Percentiles rank a stretch among this genome's conserved stretches.
Conservation (phyloP, 805 yeast genomes). For the Lipomyces anomalus region DNA sequence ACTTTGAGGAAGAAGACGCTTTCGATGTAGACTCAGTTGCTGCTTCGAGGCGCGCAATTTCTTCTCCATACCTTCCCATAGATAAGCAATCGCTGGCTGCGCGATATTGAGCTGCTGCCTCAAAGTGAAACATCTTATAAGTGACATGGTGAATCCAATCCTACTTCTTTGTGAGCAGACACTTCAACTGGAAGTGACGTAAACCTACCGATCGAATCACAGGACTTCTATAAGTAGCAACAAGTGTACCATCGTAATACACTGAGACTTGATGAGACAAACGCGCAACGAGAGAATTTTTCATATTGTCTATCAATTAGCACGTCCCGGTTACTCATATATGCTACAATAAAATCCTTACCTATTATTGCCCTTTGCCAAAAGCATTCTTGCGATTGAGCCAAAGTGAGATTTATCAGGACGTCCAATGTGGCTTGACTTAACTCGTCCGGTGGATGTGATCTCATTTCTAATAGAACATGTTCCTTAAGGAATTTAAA, state of each 20-base stretch:
- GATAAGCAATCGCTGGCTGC: constrained; percentile 47
- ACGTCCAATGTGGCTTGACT: constrained; percentile 47
- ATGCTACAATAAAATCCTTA: too few species aligned
- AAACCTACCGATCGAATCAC: constrained; percentile 39
- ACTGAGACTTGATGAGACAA: constrained; percentile 59
- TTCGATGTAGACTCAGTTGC: constrained; percentile 39
- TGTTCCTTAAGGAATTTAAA: constrained; percentile 39
- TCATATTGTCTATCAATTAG: constrained; percentile 43
- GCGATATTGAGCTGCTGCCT: constrained; percentile 65
- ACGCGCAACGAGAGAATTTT: constrained; percentile 57
- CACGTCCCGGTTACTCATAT: too few species aligned
- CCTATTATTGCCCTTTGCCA: constrained; percentile 73
- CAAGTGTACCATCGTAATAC: constrained; percentile 46
- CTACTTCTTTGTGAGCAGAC: too few species aligned
- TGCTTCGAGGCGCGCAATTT: constrained; percentile 51
- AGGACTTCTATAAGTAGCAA: constrained; percentile 43
- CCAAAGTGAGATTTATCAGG: constrained; percentile 52
- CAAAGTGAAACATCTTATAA: constrained; percentile 59
- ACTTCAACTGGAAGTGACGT: not conserved
- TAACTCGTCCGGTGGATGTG: constrained; percentile 42
- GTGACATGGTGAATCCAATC: constrained; percentile 63
- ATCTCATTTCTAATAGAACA: constrained; percentile 24
- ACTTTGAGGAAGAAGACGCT: constrained; percentile 39
- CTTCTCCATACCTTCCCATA: constrained; percentile 59
- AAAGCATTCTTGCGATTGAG: constrained; percentile 82